Conservation (phyloP, 129 eudicot genomes). For the Scalesia atractyloides region DNA sequence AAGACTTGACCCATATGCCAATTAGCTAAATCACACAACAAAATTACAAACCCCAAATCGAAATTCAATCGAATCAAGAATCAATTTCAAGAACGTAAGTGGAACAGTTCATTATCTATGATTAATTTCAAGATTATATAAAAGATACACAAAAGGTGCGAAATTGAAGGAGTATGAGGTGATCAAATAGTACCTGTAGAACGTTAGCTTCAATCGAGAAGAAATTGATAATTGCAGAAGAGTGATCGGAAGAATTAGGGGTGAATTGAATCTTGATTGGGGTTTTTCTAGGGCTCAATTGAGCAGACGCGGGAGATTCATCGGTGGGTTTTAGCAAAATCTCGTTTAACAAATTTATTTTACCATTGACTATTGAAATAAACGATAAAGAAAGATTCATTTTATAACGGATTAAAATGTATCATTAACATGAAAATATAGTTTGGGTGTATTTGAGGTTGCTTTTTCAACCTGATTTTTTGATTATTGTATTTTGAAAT, state of each 20-base stretch:
- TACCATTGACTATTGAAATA: too few species aligned
- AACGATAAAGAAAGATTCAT: too few species aligned
- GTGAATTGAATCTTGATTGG: conserved; percentile 3
- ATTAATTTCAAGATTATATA: background rate
- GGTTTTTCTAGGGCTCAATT: conserved; percentile 30
- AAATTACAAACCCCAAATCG: conserved; percentile 1
- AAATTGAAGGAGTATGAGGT: too few species aligned
- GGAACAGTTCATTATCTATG: background rate
- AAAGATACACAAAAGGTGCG: background rate
- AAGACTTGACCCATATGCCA: background rate
- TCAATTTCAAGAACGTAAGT: background rate
- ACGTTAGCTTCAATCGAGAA: too few species aligned
- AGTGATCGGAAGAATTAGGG: background rate
- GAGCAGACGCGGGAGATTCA: conserved; percentile 31
- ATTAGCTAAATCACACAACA: background rate
- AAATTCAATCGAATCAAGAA: background rate
- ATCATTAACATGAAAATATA: too few species aligned
- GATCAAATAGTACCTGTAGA: too few species aligned
- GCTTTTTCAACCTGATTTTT: too few species aligned
- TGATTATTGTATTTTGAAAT: too few species aligned
- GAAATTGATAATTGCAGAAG: background rate
- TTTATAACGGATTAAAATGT: too few species aligned
- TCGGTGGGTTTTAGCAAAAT: conserved; percentile 5
- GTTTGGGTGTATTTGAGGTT: too few species aligned
- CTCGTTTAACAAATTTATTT: background rate